Evolutionary conservation across 2,329 filamentous ascomycete genomes (phyloP).

Genomic region (Neopestalotiopsis clavispora): DNA sequence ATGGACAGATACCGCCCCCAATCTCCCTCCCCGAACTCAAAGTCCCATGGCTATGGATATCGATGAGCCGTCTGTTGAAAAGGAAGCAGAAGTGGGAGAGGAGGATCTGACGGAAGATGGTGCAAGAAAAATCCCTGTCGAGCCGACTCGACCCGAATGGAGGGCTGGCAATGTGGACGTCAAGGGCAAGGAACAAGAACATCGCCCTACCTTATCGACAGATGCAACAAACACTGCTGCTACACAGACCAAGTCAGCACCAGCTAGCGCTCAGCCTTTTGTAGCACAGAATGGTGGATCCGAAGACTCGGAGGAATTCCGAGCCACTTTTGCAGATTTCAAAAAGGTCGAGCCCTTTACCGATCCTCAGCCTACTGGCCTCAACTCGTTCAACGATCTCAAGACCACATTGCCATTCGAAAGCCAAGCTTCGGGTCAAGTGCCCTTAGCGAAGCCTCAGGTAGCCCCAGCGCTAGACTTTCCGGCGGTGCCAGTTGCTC

Average conservation of each 20-base stretch:
- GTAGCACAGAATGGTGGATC: constrained; percentile 51
- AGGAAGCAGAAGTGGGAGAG: constrained; percentile 32
- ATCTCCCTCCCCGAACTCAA: constrained; percentile 32
- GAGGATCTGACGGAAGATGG: constrained; percentile 33
- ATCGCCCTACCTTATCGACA: constrained; percentile 25
- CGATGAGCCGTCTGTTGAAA: constrained; percentile 51
- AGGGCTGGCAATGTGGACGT: constrained; percentile 53
- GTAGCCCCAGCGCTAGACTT: constrained; percentile 45
- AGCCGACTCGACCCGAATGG: constrained; percentile 65
- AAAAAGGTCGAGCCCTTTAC: constrained; percentile 61
- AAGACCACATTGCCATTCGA: constrained; percentile 62
- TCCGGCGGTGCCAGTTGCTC: constrained; percentile 54
- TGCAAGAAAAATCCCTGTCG: constrained; percentile 60
- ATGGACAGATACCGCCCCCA: constrained; percentile 30
- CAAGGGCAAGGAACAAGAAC: constrained; percentile 24
- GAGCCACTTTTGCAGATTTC: constrained; percentile 58
- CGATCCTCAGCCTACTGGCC: constrained; percentile 47
- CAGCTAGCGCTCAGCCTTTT: constrained; percentile 26
- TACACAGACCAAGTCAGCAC: constrained; percentile 22
- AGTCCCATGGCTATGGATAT: constrained; percentile 71
- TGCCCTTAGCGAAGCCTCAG: constrained; percentile 41
- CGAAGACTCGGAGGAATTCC: constrained; percentile 61
- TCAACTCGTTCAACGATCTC: constrained; percentile 60
- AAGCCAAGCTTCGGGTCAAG: constrained; percentile 51
- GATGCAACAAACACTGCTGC: constrained; percentile 28